These are phyloP conservation scores for Toxicodendron radicans DNA, from an alignment of 345 rosid species.

Conservation along the genomic window DNA sequence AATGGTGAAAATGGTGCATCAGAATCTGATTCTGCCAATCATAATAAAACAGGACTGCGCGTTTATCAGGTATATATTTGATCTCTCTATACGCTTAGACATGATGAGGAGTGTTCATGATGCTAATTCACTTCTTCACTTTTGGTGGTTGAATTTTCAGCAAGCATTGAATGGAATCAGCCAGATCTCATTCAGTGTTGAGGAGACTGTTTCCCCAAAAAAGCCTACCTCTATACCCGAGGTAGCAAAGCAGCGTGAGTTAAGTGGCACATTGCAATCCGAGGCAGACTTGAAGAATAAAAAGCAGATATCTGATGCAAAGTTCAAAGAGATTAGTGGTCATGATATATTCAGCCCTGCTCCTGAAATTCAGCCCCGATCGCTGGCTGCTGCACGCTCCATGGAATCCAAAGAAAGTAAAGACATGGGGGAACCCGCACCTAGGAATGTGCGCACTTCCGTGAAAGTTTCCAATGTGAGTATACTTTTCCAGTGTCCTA, in stretches of 20 bases:
- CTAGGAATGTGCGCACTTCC: slow-evolving; percentile 63
- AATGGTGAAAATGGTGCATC: slow-evolving; percentile 42
- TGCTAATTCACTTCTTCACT: slow-evolving; percentile 11
- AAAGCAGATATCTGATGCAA: slow-evolving; percentile 74
- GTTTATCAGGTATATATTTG: slow-evolving; percentile 56
- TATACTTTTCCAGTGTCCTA: slow-evolving; percentile 6
- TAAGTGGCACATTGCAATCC: slow-evolving; percentile 63
- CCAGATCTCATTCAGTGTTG: slow-evolving; percentile 80
- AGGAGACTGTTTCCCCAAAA: slow-evolving; percentile 70
- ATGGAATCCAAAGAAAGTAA: slow-evolving; percentile 56
- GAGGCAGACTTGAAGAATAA: slow-evolving; percentile 61
- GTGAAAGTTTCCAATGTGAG: slow-evolving; percentile 79
- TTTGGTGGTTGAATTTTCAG: slow-evolving; percentile 35
- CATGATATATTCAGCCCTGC: slow-evolving; percentile 80
- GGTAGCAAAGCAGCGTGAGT: slow-evolving; percentile 84
- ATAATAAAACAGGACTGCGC: slow-evolving; percentile 54
- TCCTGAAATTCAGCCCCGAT: slow-evolving; percentile 67
- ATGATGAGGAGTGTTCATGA: not conserved
- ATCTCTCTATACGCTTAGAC: slow-evolving; percentile 1
- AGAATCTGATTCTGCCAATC: slow-evolving; percentile 49
- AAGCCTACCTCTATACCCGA: slow-evolving; percentile 69
- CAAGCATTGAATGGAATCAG: slow-evolving; percentile 74
- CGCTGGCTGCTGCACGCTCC: slow-evolving; percentile 50
- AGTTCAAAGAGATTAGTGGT: slow-evolving; percentile 87
- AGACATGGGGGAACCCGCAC: slow-evolving; percentile 70